Evolutionary conservation across 2,329 filamentous ascomycete species (phyloP).

Genomic region (Hypocrella siamensis): DNA sequence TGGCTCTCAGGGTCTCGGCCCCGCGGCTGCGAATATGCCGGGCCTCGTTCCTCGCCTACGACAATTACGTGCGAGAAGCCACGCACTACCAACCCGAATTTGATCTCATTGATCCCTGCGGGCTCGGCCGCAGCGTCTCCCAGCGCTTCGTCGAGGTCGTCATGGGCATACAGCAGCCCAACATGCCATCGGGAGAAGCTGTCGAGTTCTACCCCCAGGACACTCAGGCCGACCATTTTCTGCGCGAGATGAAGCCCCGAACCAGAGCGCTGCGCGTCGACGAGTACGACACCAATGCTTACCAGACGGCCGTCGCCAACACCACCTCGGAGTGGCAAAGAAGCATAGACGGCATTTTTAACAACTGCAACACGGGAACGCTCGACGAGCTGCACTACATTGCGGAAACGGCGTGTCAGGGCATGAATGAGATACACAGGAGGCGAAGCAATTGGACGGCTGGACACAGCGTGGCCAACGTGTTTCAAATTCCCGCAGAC

Average conservation of each 20-base stretch:
- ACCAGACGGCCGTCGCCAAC: slow-evolving; percentile 21
- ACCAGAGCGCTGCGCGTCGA: slow-evolving; percentile 11
- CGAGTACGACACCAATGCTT: slow-evolving; percentile 20
- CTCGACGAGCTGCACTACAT: slow-evolving; percentile 28
- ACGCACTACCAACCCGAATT: slow-evolving; percentile 13
- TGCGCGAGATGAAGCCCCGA: slow-evolving; percentile 10
- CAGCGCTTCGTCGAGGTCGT: slow-evolving; percentile 31
- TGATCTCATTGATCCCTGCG: slow-evolving; percentile 25
- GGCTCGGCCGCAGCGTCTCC: slow-evolving; percentile 22
- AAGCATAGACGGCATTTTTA: slow-evolving; percentile 27
- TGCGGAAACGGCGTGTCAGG: slow-evolving; percentile 25
- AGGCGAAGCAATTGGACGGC: slow-evolving; percentile 14
- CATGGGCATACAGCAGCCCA: slow-evolving; percentile 22
- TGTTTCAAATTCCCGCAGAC: slow-evolving; percentile 14
- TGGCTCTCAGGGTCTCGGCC: slow-evolving; percentile 19
- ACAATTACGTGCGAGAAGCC: slow-evolving; percentile 21
- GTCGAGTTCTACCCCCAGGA: slow-evolving; percentile 18
- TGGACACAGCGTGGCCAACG: slow-evolving; percentile 13
- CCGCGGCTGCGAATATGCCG: slow-evolving; percentile 24
- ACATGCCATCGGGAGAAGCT: slow-evolving; percentile 14
- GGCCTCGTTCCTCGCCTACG: slow-evolving; percentile 27
- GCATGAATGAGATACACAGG: slow-evolving; percentile 26
- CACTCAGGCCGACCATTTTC: slow-evolving; percentile 10
- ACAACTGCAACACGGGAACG: slow-evolving; percentile 26
- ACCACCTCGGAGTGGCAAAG: slow-evolving; percentile 25